phyloP scores from a whole-genome alignment of 352 stramenopile species.

The Pythium graminicola region DNA sequence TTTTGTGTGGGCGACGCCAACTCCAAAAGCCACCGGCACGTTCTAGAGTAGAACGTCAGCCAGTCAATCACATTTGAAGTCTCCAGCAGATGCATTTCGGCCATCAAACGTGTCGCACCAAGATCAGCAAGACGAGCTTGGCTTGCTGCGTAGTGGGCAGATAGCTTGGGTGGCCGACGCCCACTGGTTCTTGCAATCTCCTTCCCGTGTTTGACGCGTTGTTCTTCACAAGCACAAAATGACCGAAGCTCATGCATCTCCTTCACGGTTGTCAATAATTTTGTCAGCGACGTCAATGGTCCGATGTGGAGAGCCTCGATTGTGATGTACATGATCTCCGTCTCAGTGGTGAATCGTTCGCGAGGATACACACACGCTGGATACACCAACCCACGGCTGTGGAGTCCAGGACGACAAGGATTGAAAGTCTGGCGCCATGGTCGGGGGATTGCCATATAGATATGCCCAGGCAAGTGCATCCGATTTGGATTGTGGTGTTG shows the following conservation, averaged over 20 bases:
- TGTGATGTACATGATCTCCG: slow-evolving; percentile 57
- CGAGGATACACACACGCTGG: slow-evolving; percentile 50
- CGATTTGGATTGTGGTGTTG: slow-evolving; percentile 35
- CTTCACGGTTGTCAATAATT: slow-evolving; percentile 42
- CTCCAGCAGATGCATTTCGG: slow-evolving; percentile 54
- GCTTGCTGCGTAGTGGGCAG: slow-evolving; percentile 52
- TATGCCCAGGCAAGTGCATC: slow-evolving; percentile 52
- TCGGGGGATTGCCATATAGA: slow-evolving; percentile 56
- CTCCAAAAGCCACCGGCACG: slow-evolving; percentile 54
- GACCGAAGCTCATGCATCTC: slow-evolving; percentile 56
- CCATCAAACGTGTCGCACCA: slow-evolving; percentile 35
- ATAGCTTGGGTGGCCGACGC: slow-evolving; percentile 30
- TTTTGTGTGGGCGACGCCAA: slow-evolving; percentile 33
- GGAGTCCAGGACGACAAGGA: slow-evolving; percentile 21
- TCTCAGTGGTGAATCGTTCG: slow-evolving; percentile 40
- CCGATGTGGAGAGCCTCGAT: slow-evolving; percentile 64
- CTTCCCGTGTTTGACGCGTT: slow-evolving; percentile 36
- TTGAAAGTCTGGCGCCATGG: slow-evolving; percentile 36
- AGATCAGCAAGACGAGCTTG: slow-evolving; percentile 51
- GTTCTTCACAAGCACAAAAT: slow-evolving; percentile 60
- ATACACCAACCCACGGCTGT: slow-evolving; percentile 39
- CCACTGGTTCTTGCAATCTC: slow-evolving; percentile 1
- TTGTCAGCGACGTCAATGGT: slow-evolving; percentile 47
- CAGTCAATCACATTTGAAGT: slow-evolving; percentile 44
- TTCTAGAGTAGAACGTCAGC: slow-evolving; percentile 48